phyloP scores from a whole-genome alignment of 1,284 basidiomycete genomes.

The Sparassis latifolia region DNA sequence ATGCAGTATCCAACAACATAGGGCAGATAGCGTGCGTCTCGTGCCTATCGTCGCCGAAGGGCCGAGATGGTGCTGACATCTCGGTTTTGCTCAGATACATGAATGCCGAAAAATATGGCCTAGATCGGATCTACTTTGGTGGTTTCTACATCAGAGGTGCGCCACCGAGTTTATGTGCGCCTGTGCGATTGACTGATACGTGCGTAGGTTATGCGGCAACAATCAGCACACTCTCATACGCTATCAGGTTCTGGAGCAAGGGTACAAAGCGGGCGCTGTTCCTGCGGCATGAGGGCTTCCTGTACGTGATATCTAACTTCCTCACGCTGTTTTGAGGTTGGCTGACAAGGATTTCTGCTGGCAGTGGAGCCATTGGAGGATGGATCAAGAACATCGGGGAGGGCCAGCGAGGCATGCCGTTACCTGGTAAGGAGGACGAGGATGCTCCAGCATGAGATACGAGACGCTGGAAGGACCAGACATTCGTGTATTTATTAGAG shows the following conservation, averaged over 20 bases:
- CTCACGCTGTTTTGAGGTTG: constrained; percentile 2
- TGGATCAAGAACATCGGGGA: constrained; percentile 88
- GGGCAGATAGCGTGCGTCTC: constrained; percentile 94
- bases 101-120: constrained; percentile 98
- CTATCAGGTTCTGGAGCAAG: constrained; percentile 99
- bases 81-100: constrained; percentile 68
- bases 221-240: constrained; percentile 96
- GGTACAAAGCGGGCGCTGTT: constrained; percentile 96
- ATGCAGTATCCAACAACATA: constrained; percentile 98
- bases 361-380: constrained; percentile 84
- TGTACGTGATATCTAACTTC: constrained; percentile 51
- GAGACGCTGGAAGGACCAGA: no score
- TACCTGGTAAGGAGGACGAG: no score
- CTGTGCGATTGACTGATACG: no score
- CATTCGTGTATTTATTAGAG: no score
- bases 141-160: constrained; percentile 97
- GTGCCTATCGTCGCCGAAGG: not conserved
- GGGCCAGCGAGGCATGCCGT: constrained; percentile 7
- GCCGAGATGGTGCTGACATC: not conserved
- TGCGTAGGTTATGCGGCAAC: constrained; percentile 87
- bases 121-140: constrained; percentile 98
- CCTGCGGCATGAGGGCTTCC: constrained; percentile 95
- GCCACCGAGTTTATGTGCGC: no score
- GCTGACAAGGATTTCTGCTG: constrained; percentile 6
- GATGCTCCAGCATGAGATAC: no score